Percentiles rank a stretch among this genome's conserved stretches.
Conservation (phyloP, 78 protist genomes). For the Dictyostelium capitatum region DNA sequence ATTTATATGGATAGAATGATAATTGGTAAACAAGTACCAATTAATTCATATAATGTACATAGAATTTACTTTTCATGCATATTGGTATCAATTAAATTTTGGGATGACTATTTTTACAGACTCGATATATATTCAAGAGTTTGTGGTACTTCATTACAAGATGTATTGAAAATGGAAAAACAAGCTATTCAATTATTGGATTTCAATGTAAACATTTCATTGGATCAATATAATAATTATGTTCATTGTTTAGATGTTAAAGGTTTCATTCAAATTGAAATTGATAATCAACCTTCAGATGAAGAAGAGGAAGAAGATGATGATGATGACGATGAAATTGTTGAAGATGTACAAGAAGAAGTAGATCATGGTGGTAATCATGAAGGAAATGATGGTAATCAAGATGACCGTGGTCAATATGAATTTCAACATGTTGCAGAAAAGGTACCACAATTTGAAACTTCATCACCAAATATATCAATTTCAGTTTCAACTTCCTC, state of each 20-base stretch:
- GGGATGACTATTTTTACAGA: conserved; percentile 65
- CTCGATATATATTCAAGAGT: conserved; percentile 61
- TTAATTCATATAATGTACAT: conserved; percentile 47
- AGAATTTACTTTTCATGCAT: conserved; percentile 46
- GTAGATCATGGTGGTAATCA: background rate
- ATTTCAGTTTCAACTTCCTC: background rate
- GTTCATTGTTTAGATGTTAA: conserved; percentile 15
- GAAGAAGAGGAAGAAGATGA: conserved; percentile 21
- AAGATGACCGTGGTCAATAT: background rate
- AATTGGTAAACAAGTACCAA: background rate
- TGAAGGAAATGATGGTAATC: background rate
- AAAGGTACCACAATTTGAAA: too few relatives aligned
- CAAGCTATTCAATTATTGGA: conserved; percentile 28
- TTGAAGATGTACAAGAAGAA: background rate
- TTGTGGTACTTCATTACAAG: conserved; percentile 48
- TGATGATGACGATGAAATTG: background rate
- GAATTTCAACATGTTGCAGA: background rate
- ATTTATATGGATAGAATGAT: conserved; percentile 56
- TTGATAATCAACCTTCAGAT: conserved; percentile 50
- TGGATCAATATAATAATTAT: conserved; percentile 18
- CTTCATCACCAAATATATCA: too few relatives aligned
- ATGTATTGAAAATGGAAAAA: conserved; percentile 48
- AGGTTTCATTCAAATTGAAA: conserved; percentile 23
- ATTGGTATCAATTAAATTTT: conserved; percentile 53
- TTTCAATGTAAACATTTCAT: conserved; percentile 26